phyloP scores from a whole-genome alignment of 768 basidiomycete genomes.

The Hirschioporus abietinus region DNA sequence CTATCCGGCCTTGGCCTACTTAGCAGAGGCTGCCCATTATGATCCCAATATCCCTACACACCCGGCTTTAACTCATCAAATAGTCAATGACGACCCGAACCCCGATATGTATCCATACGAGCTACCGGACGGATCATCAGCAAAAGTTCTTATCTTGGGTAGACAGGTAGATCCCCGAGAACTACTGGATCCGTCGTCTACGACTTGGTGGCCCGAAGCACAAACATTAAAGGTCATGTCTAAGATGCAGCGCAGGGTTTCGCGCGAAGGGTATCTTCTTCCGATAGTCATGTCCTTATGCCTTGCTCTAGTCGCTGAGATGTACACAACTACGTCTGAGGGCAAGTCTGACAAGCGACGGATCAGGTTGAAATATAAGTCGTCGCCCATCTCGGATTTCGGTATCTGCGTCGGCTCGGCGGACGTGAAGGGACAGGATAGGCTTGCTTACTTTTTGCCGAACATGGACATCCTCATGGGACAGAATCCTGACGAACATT shows the following conservation, averaged over 20 bases:
- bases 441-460: slow-evolving; percentile 27
- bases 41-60: slow-evolving; percentile 14
- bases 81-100: slow-evolving; percentile 7
- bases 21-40: slow-evolving; percentile 19
- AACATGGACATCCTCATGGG: slow-evolving; percentile 23
- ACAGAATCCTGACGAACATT: slow-evolving; percentile 41
- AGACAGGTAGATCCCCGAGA: neutral
- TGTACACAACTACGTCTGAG: slow-evolving; percentile 34
- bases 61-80: slow-evolving; percentile 20
- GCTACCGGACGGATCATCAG: slow-evolving; percentile 7
- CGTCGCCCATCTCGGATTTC: slow-evolving; percentile 39
- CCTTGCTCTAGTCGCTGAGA: slow-evolving; percentile 31
- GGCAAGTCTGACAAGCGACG: slow-evolving; percentile 17
- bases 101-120: neutral
- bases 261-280: slow-evolving; percentile 28
- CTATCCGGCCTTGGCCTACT: slow-evolving; percentile 27
- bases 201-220: slow-evolving; percentile 33
- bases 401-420: slow-evolving; percentile 35
- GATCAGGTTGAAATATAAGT: slow-evolving; percentile 30
- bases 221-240: slow-evolving; percentile 18
- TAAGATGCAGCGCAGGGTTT: slow-evolving; percentile 23
- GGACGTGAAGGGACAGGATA: slow-evolving; percentile 30
- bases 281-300: slow-evolving; percentile 28
- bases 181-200: slow-evolving; percentile 12
- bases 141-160: slow-evolving; percentile 8